Percentiles rank a stretch among this genome's conserved stretches.
phyloP scores from a whole-genome alignment of 2,329 filamentous ascomycete genomes.

The Fusarium sp. region DNA sequence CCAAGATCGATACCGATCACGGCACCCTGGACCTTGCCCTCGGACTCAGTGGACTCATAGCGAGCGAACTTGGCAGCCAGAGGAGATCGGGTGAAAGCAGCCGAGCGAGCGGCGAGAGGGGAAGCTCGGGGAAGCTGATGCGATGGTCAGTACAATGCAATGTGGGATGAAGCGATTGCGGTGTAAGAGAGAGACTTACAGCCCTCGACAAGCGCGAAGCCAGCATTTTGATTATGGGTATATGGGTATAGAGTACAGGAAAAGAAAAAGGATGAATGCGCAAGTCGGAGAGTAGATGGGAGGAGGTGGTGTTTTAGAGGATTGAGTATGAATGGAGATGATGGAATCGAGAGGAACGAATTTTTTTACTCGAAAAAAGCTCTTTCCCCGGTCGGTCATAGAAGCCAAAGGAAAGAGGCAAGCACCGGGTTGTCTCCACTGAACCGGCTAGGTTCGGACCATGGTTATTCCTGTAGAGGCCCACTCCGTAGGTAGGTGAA shows the following conservation, averaged over 20 bases:
- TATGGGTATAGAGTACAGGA: slow-evolving; percentile 50
- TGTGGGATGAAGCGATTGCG: slow-evolving; percentile 4
- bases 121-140: slow-evolving; percentile 80
- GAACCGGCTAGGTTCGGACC: slow-evolving; percentile 44
- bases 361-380: slow-evolving; percentile 52
- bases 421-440: slow-evolving; percentile 44
- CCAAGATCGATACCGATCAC: slow-evolving; percentile 99
- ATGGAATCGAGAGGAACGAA: slow-evolving; percentile 47
- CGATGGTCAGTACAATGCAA: slow-evolving; percentile 27
- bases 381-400: slow-evolving; percentile 49
- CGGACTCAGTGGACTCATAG: slow-evolving; percentile 73
- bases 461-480: slow-evolving; percentile 43
- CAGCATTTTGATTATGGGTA: slow-evolving; percentile 69
- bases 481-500: slow-evolving; percentile 32
- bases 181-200: slow-evolving; percentile 65
- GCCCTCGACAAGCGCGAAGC: slow-evolving; percentile 77
- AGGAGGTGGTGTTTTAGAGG: slow-evolving; percentile 46
- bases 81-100: slow-evolving; percentile 74
- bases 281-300: slow-evolving; percentile 47
- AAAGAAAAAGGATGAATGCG: slow-evolving; percentile 48
- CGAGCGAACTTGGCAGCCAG: slow-evolving; percentile 78
- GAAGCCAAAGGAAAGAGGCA: slow-evolving; percentile 57
- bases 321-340: slow-evolving; percentile 38
- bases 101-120: slow-evolving; percentile 73
- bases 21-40: slow-evolving; percentile 85